phyloP scores from a whole-genome alignment of 179 eudicot species.

The Patellifolia procumbens region DNA sequence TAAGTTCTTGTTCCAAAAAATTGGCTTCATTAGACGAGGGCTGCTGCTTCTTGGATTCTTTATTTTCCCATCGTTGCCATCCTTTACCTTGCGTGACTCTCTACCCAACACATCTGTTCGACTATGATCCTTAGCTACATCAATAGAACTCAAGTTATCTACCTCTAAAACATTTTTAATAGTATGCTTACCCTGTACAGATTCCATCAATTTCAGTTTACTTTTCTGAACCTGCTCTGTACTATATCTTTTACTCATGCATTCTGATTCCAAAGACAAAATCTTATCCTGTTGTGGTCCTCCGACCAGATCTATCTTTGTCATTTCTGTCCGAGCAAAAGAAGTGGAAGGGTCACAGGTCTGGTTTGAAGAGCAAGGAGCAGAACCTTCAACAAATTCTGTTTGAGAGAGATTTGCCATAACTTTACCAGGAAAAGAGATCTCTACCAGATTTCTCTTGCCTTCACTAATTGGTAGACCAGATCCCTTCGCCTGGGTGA shows the following conservation, averaged over 20 bases:
- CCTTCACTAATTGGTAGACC: conserved; percentile 33
- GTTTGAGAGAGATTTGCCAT: conserved; percentile 38
- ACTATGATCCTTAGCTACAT: conserved; percentile 30
- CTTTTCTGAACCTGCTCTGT: conserved; percentile 32
- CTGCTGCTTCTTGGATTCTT: conserved; percentile 31
- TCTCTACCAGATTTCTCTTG: conserved; percentile 42
- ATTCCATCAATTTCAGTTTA: conserved; percentile 33
- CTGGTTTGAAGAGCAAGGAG: conserved; percentile 30
- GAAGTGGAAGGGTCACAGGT: conserved; percentile 25
- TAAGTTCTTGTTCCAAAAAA: conserved; percentile 40
- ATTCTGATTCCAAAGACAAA: conserved; percentile 36
- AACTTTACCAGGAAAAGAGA: conserved; percentile 50
- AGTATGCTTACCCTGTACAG: conserved; percentile 27
- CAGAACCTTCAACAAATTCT: conserved; percentile 26
- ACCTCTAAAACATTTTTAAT: conserved; percentile 37
- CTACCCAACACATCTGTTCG: conserved; percentile 20
- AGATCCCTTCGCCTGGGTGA: conserved; percentile 38
- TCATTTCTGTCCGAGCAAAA: conserved; percentile 11
- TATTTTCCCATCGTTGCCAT: conserved; percentile 20
- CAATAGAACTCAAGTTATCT: conserved; percentile 37
- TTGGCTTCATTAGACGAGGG: conserved; percentile 34
- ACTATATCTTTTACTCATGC: conserved; percentile 22
- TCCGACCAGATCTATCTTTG: conserved; percentile 28
- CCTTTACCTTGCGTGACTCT: conserved; percentile 26
- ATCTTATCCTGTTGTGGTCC: conserved; percentile 35